phyloP scores from a whole-genome alignment of 108 stramenopile species.

The Cyclostephanos tholiformis region DNA sequence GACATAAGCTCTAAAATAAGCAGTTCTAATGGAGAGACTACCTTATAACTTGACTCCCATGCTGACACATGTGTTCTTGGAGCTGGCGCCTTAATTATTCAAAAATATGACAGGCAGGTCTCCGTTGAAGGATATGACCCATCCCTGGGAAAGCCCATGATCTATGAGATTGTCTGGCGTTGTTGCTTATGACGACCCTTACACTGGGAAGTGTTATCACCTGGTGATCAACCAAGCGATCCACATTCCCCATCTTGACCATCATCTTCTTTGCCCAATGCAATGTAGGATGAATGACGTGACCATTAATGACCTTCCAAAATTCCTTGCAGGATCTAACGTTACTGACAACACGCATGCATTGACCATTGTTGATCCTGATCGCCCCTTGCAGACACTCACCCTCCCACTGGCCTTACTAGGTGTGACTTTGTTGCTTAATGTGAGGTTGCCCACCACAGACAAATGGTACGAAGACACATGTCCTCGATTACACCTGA shows the following conservation, averaged over 20 bases:
- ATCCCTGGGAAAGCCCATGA: not conserved
- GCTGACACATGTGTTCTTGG: conserved; percentile 22
- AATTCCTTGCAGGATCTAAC: conserved; percentile 6
- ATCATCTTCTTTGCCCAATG: conserved; percentile 32
- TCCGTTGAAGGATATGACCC: conserved; percentile 6
- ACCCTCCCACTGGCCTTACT: conserved; percentile 6
- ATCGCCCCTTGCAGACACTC: not conserved
- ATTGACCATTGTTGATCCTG: not conserved
- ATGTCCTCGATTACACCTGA: conserved; percentile 9
- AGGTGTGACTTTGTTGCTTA: conserved; percentile 1
- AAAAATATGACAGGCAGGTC: conserved; percentile 4
- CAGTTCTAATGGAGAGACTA: conserved; percentile 11
- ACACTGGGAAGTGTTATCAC: not conserved
- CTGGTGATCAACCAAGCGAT: conserved; percentile 20
- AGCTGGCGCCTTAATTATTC: not conserved
- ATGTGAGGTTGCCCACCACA: not conserved
- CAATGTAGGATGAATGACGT: conserved; percentile 18
- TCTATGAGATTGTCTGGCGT: not conserved
- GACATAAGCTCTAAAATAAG: no score
- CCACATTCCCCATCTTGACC: conserved; percentile 11
- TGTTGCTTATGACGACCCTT: not conserved
- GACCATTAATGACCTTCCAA: conserved; percentile 15
- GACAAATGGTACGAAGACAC: no score
- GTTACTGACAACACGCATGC: conserved; percentile 12
- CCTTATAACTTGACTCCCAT: conserved; percentile 21